A percentile compares a stretch with the other conserved stretches of the same genome.
Evolutionary conservation across 148 eudicot genomes (phyloP).

Genomic region (Amaranthus hypochondriacus): DNA sequence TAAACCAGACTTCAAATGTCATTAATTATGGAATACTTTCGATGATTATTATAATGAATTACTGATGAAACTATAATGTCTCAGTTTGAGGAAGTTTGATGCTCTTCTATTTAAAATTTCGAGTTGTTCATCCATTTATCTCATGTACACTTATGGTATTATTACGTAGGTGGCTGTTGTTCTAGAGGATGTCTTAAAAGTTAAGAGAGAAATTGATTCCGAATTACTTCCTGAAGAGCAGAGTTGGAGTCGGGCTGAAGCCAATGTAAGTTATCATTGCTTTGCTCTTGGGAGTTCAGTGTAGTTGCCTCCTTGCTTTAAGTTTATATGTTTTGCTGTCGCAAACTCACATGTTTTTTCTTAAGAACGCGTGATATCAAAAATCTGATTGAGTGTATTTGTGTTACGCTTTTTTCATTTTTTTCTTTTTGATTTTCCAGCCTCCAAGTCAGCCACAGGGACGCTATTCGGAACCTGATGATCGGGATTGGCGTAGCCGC

Average conservation of each 20-base stretch:
- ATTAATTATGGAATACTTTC: no score
- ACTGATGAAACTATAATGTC: no score
- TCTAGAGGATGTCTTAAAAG: constrained; percentile 61
- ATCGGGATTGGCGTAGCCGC: constrained; percentile 88
- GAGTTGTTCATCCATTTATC: not conserved
- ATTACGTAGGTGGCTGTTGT: constrained; percentile 39
- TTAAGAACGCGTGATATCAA: not conserved
- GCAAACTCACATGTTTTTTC: not conserved
- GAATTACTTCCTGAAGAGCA: constrained; percentile 73
- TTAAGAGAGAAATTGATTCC: constrained; percentile 69
- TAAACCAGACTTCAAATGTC: no score
- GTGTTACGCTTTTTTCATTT: no score
- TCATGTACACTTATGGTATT: not conserved
- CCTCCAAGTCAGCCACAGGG: constrained; percentile 43
- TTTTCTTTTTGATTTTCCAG: constrained; percentile 18
- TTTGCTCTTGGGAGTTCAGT: not conserved
- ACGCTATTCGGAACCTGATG: constrained; percentile 78
- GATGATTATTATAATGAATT: no score
- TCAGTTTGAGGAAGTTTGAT: no score
- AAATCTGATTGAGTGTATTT: not conserved
- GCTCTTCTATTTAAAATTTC: no score
- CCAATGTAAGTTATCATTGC: constrained; percentile 37
- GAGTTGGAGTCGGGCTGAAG: constrained; percentile 72
- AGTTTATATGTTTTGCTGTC: not conserved
- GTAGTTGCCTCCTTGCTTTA: no score